Conservation (phyloP, 2,329 filamentous ascomycete species). For the Neonectria magnoliae region DNA sequence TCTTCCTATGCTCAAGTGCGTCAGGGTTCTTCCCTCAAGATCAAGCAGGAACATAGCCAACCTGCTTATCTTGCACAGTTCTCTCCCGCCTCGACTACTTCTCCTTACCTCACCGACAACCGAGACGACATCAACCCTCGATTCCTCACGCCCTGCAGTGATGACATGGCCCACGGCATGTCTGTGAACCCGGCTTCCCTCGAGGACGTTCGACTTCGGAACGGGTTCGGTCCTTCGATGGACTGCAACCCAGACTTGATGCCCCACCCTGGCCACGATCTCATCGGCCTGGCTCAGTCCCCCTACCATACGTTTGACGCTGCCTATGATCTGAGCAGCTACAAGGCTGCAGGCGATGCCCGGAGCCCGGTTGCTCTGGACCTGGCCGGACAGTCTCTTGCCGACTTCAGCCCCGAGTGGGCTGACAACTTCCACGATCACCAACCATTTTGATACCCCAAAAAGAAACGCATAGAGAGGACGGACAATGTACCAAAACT, state of each 20-base stretch:
- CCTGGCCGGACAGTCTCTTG: slow-evolving; percentile 38
- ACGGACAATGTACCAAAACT: slow-evolving; percentile 40
- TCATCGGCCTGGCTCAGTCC: slow-evolving; percentile 44
- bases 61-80: slow-evolving; percentile 47
- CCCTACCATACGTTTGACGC: slow-evolving; percentile 54
- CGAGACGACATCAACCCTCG: slow-evolving; percentile 50
- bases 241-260: slow-evolving; percentile 44
- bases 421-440: slow-evolving; percentile 44
- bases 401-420: slow-evolving; percentile 45
- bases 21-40: slow-evolving; percentile 27
- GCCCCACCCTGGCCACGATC: slow-evolving; percentile 42
- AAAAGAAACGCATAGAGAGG: slow-evolving; percentile 37
- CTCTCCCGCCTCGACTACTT: slow-evolving; percentile 50
- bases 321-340: slow-evolving; percentile 53
- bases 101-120: slow-evolving; percentile 50
- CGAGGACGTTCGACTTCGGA: slow-evolving; percentile 41
- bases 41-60: slow-evolving; percentile 53
- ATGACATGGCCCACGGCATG: slow-evolving; percentile 53
- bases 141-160: slow-evolving; percentile 65
- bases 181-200: slow-evolving; percentile 43
- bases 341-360: slow-evolving; percentile 44
- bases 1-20: slow-evolving; percentile 46
- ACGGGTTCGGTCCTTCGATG: slow-evolving; percentile 42
- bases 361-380: slow-evolving; percentile 43
- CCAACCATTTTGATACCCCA: slow-evolving; percentile 46